A percentile compares a stretch with the other conserved stretches of the same genome.
phyloP scores from a whole-genome alignment of 1,139 yeast genomes.

The Pneumocystis wakefieldiae region DNA sequence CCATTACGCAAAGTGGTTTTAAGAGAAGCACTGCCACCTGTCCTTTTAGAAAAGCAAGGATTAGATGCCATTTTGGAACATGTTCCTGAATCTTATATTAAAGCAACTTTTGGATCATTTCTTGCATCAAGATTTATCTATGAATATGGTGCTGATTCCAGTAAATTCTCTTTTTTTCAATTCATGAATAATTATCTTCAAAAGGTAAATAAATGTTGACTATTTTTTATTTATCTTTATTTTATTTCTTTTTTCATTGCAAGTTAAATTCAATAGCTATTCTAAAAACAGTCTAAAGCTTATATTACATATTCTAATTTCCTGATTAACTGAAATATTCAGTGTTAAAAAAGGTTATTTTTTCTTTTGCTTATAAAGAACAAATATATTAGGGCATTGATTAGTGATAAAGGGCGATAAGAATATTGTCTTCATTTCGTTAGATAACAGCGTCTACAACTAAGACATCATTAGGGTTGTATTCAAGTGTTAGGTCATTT shows the following conservation, averaged over 20 bases:
- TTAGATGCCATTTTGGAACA: slow-evolving; percentile 53
- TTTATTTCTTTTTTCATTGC: background rate
- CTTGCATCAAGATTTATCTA: slow-evolving; percentile 83
- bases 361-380: no score
- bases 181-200: background rate
- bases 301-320: no score
- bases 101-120: slow-evolving; percentile 80
- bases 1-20: slow-evolving; percentile 66
- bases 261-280: no score
- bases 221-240: background rate
- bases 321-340: no score
- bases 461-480: no score
- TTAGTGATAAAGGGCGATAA: no score
- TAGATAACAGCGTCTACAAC: no score
- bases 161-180: background rate
- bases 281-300: no score
- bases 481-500: no score
- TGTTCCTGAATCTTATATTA: slow-evolving; percentile 77
- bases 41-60: slow-evolving; percentile 61
- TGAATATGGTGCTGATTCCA: slow-evolving; percentile 61
- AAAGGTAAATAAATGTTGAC: background rate
- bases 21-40: slow-evolving; percentile 59
- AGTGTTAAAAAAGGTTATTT: no score
- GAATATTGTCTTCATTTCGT: no score
- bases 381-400: no score